These are phyloP conservation scores for Populus trichocarpa DNA, from an alignment of 441 rosid species.

Conservation along the genomic window DNA sequence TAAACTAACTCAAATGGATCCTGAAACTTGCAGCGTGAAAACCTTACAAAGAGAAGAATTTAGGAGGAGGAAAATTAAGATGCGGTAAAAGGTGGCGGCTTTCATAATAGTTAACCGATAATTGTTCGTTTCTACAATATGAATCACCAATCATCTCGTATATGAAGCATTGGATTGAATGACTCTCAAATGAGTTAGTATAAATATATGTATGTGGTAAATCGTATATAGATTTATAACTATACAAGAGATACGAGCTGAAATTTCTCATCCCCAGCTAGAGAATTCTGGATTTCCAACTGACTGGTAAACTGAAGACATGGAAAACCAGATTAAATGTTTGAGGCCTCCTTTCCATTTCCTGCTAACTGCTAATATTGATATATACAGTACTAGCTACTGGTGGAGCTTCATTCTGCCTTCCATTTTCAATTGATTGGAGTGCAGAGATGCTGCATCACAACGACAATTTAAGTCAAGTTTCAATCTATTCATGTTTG, in stretches of 20 bases:
- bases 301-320: conserved; percentile 22
- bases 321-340: conserved; percentile 37
- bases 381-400: conserved; percentile 46
- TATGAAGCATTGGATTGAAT: conserved; percentile 28
- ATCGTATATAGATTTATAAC: background rate
- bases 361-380: conserved; percentile 33
- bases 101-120: conserved; percentile 15
- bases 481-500: background rate
- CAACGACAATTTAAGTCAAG: background rate
- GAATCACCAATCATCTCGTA: conserved; percentile 33
- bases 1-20: too few species aligned
- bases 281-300: conserved; percentile 32
- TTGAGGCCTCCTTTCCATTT: conserved; percentile 28
- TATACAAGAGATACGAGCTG: conserved; percentile 20
- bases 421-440: conserved; percentile 70
- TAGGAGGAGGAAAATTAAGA: background rate
- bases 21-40: too few species aligned
- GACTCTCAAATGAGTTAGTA: conserved; percentile 32
- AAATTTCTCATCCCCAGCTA: conserved; percentile 22
- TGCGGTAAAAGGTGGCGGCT: background rate
- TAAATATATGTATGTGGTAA: conserved; percentile 10
- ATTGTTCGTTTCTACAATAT: conserved; percentile 29
- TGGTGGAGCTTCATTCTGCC: conserved; percentile 18
- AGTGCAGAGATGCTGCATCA: conserved; percentile 40
- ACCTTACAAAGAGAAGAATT: background rate